Evolutionary conservation across 257 asterid species (phyloP), one percentile per base, ranked within the genome.

Genomic region (Plectranthus barbatus): DNA sequence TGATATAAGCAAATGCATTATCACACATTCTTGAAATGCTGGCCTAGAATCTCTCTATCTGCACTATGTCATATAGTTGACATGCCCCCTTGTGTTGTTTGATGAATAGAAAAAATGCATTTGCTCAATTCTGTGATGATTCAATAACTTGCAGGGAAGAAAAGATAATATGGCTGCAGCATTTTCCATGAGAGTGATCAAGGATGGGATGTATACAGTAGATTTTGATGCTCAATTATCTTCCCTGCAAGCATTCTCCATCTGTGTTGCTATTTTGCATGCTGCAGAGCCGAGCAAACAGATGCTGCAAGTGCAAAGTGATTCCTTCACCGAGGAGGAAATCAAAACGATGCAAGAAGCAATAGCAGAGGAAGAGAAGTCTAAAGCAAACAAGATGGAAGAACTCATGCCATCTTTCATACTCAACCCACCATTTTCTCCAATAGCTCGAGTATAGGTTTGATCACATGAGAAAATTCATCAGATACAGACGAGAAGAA

Each of bases 401-500:
- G 79, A 80, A 74, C 72, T 44, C 6, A 12, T 83, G 70, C 83
- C 91, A 45, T 83, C 90, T 74, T 88, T 88, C 21, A 71, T 66
- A 9, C 63, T 84, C 74, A 79, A 84, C 60, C 98, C 98, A 9
- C 95, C 95, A 0, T 88, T 91, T 73, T 91, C 98, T 73, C 95
- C 98, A 3, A 82, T 91, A 37, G 81, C 83, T 69, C 83, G 97
- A 56, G 95, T 84, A 5, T 91, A 85, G n/a, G n/a, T n/a, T n/a
- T n/a, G n/a, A n/a, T n/a, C n/a, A n/a, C n/a, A n/a, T n/a, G n/a
- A n/a, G n/a, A n/a, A n/a, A n/a, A n/a, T n/a, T n/a, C n/a, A n/a
- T n/a, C n/a, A n/a, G n/a, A n/a, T n/a, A n/a, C n/a, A n/a, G n/a
- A n/a, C n/a, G n/a, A n/a, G n/a, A n/a, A n/a, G n/a, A n/a, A n/a